phyloP scores from a whole-genome alignment of 2,329 filamentous ascomycete genomes.

The Immersiporthe knoxdaviesiana region DNA sequence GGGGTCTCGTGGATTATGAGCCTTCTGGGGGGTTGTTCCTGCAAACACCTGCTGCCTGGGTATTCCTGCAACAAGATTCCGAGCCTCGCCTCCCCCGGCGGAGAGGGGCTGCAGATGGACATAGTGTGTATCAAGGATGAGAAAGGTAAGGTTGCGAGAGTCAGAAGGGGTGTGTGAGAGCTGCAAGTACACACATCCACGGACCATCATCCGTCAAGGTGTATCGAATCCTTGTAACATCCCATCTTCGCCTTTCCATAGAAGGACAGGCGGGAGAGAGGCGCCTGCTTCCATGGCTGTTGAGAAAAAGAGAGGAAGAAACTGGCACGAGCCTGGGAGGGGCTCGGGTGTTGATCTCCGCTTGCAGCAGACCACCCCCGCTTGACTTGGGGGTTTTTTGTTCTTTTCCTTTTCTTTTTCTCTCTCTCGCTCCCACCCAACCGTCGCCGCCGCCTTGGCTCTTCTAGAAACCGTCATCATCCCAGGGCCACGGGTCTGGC shows the following conservation, averaged over 20 bases:
- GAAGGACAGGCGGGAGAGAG: not conserved
- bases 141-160: not conserved
- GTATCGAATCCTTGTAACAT: not conserved
- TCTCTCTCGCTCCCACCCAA: not conserved
- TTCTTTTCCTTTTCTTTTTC: not conserved
- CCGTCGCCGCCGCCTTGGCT: not conserved
- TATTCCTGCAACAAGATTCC: not conserved
- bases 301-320: not conserved
- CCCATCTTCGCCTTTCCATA: not conserved
- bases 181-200: no score
- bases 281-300: not conserved
- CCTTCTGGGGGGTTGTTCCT: not conserved
- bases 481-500: slow-evolving; percentile 20
- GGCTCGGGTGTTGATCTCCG: not conserved
- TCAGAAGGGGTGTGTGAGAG: not conserved
- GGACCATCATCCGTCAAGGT: not conserved
- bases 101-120: not conserved
- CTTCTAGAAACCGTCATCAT: not conserved
- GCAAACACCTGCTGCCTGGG: not conserved
- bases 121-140: not conserved
- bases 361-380: not conserved
- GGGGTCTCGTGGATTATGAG: not conserved
- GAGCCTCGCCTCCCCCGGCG: not conserved
- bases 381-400: not conserved
- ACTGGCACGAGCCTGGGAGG: not conserved